Evolutionary conservation across 78 protist species (phyloP).

Genomic region (Dictyostelium discoideum): DNA sequence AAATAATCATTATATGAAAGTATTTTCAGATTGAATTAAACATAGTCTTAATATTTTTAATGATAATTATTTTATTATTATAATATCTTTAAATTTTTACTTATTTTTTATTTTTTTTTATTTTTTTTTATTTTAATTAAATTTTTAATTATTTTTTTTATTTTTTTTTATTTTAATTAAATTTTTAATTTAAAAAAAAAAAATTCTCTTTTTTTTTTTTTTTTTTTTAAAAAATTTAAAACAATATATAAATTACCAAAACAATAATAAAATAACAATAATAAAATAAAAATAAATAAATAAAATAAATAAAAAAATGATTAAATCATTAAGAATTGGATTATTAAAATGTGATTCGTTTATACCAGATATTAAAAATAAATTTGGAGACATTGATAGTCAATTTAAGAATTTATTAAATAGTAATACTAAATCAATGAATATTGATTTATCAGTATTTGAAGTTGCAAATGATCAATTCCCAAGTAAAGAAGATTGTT

Average conservation of each 20-base stretch:
- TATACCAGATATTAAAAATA: slow-evolving; percentile 52
- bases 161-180: background rate
- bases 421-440: background rate
- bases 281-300: background rate
- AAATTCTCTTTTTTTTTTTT: background rate
- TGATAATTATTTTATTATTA: background rate
- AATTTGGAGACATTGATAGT: slow-evolving; percentile 64
- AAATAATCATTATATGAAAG: too few relatives aligned
- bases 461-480: slow-evolving; percentile 25
- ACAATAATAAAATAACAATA: background rate
- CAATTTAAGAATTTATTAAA: slow-evolving; percentile 45
- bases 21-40: too few relatives aligned
- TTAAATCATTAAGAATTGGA: slow-evolving; percentile 38
- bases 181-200: background rate
- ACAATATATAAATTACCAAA: background rate
- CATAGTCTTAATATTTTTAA: too few relatives aligned
- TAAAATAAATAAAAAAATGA: background rate
- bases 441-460: slow-evolving; percentile 36
- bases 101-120: background rate
- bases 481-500: slow-evolving; percentile 28
- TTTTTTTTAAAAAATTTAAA: too few relatives aligned
- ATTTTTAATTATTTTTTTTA: background rate
- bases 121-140: background rate
- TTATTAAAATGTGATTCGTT: slow-evolving; percentile 70
- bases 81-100: background rate